Evolutionary conservation across 176 grass and related monocot species (phyloP).

Genomic region (Lolium multiflorum): DNA sequence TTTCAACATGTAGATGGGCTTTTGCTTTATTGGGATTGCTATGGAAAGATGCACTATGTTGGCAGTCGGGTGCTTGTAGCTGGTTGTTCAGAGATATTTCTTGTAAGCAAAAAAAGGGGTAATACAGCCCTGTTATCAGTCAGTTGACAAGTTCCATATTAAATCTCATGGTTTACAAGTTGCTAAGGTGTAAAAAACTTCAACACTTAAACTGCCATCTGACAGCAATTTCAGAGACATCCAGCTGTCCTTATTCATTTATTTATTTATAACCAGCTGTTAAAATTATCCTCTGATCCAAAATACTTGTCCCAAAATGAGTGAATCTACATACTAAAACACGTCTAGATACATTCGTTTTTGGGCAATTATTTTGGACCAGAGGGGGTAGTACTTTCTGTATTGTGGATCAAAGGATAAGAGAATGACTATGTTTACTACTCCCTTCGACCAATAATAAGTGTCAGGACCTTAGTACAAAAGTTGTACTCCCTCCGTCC

Average conservation of each 20-base stretch:
- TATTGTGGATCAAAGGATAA: not conserved
- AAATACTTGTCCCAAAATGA: too few relatives aligned
- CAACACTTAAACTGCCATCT: not conserved
- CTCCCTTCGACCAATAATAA: too few relatives aligned
- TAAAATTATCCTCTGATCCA: not conserved
- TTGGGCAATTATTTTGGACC: too few relatives aligned
- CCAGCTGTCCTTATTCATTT: too few relatives aligned
- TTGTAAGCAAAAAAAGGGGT: not conserved
- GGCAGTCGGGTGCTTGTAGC: not conserved
- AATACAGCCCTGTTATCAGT: not conserved
- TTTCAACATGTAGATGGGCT: not conserved
- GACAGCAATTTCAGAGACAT: too few relatives aligned
- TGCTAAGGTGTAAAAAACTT: conserved; percentile 16
- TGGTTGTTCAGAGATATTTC: not conserved
- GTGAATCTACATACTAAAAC: too few relatives aligned
- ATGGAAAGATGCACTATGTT: not conserved
- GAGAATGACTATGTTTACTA: not conserved
- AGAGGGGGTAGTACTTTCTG: not conserved
- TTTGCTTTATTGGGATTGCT: not conserved
- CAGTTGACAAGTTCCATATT: not conserved
- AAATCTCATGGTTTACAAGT: not conserved
- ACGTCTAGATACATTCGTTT: too few relatives aligned
- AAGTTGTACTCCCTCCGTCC: too few relatives aligned
- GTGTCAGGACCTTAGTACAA: too few relatives aligned
- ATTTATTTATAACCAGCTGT: not conserved